Base-by-base conservation (phyloP, 1,284 basidiomycete species). In the Cystobasidiaceae sp. region DNA sequence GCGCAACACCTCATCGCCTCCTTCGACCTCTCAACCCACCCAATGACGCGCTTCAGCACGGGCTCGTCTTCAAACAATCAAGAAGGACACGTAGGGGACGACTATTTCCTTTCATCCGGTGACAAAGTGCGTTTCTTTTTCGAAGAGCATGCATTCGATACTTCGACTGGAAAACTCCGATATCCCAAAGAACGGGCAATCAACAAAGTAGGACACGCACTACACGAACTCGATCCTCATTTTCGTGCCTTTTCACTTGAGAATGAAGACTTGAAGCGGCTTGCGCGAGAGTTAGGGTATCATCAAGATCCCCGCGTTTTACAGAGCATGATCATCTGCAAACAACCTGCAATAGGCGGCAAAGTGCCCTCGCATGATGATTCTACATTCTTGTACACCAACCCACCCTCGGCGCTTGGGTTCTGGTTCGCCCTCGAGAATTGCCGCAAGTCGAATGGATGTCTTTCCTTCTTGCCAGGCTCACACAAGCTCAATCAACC, bases 351-450 rank as follows among this genome's bases (percentile, higher is more conserved):
- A 33, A 76, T 75, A 32, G 93, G 93, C 2, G 91, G 90, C 1
- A 85, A 88, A 81, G 91, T 81, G 0, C 79, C 79, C 4, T 72
- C 73, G 13, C 82, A 82, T 68, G 81, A 82, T 69, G 82, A 83
- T 71, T 79, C 78, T 23, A 83, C 82, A 0, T 83, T 83, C 68
- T 74, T 83, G 21, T 97, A 94, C 77, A 97, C 93, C 3, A 81
- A 89, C 52, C 93, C 94, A 7, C 90, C 90, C 0, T 86, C 85
- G 5, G 93, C 94, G 0, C 81, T 97, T 4, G 94, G 94, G 0
- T 90, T 93, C 74, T 98, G 94, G 94, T 89, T 97, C 65, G 90
- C 93, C 5, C 79, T 97, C 21, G 93, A 97, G 75, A 83, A 84
- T 68, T 93, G 91, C 75, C 92, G 90, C 5, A 76, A 83, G 0